These are phyloP conservation scores for Thinopyrum obtusiflorum DNA, from an alignment of 202 grass and related monocot species.

Conservation along the genomic window DNA sequence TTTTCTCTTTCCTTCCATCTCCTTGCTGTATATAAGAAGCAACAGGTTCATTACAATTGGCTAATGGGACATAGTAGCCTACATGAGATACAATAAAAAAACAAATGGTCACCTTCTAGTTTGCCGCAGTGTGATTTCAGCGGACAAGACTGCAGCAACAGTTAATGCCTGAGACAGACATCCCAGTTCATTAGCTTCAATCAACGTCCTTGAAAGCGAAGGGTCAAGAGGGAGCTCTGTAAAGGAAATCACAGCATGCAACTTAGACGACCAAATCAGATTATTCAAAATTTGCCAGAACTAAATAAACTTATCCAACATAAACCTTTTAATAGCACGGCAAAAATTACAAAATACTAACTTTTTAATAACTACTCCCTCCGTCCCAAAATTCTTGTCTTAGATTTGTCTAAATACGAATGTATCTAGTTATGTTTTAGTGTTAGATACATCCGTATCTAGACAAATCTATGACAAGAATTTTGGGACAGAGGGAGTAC, in stretches of 20 bases:
- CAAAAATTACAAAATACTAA: not conserved
- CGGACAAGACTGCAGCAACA: constrained; percentile 80
- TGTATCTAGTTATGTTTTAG: too few relatives aligned
- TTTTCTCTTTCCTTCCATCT: constrained; percentile 76
- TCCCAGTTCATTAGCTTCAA: constrained; percentile 85
- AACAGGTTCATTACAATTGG: constrained; percentile 6
- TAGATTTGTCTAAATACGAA: too few relatives aligned
- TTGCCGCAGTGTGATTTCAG: constrained; percentile 77
- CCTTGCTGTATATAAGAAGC: constrained; percentile 52
- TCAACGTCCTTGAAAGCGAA: constrained; percentile 92
- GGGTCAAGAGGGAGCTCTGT: constrained; percentile 90
- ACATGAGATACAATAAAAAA: constrained; percentile 9
- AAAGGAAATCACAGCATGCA: constrained; percentile 28
- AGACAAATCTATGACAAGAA: too few relatives aligned
- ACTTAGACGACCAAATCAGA: constrained; percentile 19
- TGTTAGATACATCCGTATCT: too few relatives aligned
- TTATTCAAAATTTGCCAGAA: not conserved
- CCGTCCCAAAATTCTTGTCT: too few relatives aligned
- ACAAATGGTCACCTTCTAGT: constrained; percentile 44
- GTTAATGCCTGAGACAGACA: constrained; percentile 92
- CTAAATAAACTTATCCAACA: constrained; percentile 13
- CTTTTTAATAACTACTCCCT: too few relatives aligned
- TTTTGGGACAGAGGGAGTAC: too few relatives aligned
- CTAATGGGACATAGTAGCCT: not conserved
- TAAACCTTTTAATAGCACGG: not conserved